Conservation (phyloP, 768 basidiomycete species). For the Naganishia onofrii region DNA sequence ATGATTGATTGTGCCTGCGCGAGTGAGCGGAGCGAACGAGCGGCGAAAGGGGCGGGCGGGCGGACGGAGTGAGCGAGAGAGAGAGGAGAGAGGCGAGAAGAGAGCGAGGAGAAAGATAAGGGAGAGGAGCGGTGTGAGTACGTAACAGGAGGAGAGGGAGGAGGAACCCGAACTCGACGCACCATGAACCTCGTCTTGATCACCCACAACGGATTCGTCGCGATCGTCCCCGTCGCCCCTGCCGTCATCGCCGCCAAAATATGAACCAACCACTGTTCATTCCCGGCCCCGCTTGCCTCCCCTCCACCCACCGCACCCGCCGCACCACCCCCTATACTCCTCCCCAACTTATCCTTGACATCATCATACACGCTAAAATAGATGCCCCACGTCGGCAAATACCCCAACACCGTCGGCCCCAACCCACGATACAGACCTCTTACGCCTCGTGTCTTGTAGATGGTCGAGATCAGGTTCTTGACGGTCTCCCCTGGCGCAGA, state of each 20-base stretch:
- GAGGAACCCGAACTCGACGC: slow-evolving; percentile 33
- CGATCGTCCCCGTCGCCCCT: slow-evolving; percentile 85
- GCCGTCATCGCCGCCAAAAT: slow-evolving; percentile 94
- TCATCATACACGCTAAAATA: slow-evolving; percentile 98
- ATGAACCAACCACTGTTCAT: slow-evolving; percentile 55
- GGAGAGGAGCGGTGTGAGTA: too few species aligned
- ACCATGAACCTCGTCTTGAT: slow-evolving; percentile 99
- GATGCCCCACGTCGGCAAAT: slow-evolving; percentile 98
- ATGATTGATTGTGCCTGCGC: slow-evolving; percentile 68
- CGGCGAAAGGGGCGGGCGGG: not conserved
- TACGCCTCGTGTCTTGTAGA: slow-evolving; percentile 68
- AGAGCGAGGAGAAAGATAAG: too few species aligned
- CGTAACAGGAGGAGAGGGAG: too few species aligned
- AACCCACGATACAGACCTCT: slow-evolving; percentile 94
- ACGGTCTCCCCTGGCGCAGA: slow-evolving; percentile 74
- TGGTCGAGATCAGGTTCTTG: slow-evolving; percentile 61
- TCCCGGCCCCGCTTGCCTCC: not conserved
- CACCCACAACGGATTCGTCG: slow-evolving; percentile 96
- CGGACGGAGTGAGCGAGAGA: too few species aligned
- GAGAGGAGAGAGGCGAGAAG: not conserved
- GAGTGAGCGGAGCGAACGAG: slow-evolving; percentile 26
- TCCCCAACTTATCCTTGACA: slow-evolving; percentile 70
- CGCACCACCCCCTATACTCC: slow-evolving; percentile 2
- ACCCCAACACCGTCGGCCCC: slow-evolving; percentile 91
- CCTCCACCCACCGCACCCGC: not conserved